Conservation (phyloP, 768 basidiomycete genomes). For the Nidularia sp. region DNA sequence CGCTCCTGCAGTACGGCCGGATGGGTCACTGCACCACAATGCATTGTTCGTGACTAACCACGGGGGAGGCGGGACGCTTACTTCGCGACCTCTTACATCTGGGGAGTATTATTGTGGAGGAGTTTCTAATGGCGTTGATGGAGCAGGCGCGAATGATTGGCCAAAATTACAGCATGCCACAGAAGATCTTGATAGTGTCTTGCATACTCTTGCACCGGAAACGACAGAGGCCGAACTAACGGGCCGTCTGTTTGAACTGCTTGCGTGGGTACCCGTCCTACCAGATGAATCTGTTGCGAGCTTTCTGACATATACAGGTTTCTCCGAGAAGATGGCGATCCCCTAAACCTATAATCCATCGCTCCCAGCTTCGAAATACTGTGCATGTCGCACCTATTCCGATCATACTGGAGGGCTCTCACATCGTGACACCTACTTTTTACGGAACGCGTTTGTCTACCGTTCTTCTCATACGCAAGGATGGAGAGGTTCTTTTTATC, state of each 20-base stretch:
- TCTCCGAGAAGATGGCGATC: conserved; percentile 40
- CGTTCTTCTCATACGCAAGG: conserved; percentile 59
- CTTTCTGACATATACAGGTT: conserved; percentile 20
- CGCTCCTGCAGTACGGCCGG: conserved; percentile 29
- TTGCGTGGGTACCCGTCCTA: conserved; percentile 53
- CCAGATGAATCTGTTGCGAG: conserved; percentile 9
- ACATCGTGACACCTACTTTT: conserved; percentile 10
- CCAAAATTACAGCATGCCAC: conserved; percentile 68
- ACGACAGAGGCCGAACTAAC: conserved; percentile 49
- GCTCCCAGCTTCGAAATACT: conserved; percentile 56
- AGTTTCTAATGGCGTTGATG: conserved; percentile 75
- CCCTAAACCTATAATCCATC: conserved; percentile 39
- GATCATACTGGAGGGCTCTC: conserved; percentile 23
- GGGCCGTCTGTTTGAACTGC: conserved; percentile 57
- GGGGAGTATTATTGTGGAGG: conserved; percentile 51
- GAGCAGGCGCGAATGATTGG: conserved; percentile 58
- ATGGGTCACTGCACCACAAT: conserved; percentile 39
- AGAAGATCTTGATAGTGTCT: conserved; percentile 36
- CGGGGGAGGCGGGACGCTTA: conserved; percentile 62
- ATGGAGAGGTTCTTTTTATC: conserved; percentile 59
- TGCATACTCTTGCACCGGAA: conserved; percentile 30
- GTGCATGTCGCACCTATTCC: conserved; percentile 56
- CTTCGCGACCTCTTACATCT: conserved; percentile 45
- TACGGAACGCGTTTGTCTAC: conserved; percentile 78
- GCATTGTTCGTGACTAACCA: conserved; percentile 62